Evolutionary conservation across 768 basidiomycete species (phyloP).

Genomic region (Pleurotus citrinopileatus): DNA sequence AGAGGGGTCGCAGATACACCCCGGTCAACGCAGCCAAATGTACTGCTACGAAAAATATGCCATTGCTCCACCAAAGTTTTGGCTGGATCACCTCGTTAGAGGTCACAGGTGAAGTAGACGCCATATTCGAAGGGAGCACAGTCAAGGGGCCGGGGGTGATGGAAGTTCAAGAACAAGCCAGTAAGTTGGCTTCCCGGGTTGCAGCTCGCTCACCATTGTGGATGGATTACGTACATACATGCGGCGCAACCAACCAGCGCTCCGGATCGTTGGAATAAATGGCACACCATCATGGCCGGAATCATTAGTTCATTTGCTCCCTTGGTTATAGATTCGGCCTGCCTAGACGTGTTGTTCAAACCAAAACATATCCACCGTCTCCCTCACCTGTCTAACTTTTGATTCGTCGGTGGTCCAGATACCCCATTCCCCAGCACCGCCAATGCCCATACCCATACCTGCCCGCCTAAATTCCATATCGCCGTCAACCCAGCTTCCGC

Average conservation of each 20-base stretch:
- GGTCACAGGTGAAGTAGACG: not conserved
- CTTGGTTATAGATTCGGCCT: not conserved
- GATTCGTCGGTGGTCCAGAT: conserved; percentile 63
- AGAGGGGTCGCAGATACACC: conserved; percentile 46
- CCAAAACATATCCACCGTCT: conserved; percentile 37
- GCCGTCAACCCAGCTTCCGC: conserved; percentile 59
- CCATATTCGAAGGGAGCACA: not conserved
- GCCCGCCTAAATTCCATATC: conserved; percentile 47
- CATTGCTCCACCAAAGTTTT: conserved; percentile 64
- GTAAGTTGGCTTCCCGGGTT: not conserved
- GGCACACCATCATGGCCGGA: too few relatives aligned
- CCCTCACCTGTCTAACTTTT: conserved; percentile 48
- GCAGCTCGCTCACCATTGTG: not conserved
- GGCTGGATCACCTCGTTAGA: conserved; percentile 13
- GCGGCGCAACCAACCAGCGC: not conserved
- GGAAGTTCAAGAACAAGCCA: not conserved
- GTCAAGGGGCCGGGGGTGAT: not conserved
- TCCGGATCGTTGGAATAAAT: too few relatives aligned
- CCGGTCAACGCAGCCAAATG: conserved; percentile 60
- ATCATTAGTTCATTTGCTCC: too few relatives aligned
- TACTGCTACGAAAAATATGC: conserved; percentile 50
- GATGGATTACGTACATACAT: not conserved
- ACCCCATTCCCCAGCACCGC: conserved; percentile 55
- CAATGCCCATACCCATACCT: conserved; percentile 69
- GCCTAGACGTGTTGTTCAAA: conserved; percentile 4